Conservation (phyloP, 768 basidiomycete genomes). For the Daedaleopsis nitida region DNA sequence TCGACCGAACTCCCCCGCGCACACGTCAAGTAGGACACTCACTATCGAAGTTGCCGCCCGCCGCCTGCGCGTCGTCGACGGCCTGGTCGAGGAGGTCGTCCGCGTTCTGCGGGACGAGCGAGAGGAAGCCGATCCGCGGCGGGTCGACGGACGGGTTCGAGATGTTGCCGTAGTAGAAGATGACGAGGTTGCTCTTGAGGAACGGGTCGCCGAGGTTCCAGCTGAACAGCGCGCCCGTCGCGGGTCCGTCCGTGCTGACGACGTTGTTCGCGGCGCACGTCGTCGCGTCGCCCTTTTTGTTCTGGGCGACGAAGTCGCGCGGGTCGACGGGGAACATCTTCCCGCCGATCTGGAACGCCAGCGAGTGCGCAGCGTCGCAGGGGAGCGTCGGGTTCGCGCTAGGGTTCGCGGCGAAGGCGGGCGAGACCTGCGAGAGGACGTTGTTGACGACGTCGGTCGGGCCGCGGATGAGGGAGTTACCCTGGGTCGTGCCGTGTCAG, state of each 20-base stretch:
- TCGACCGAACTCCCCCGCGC: not conserved
- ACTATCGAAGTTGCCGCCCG: slow-evolving; percentile 25
- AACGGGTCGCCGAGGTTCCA: slow-evolving; percentile 83
- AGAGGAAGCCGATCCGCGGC: slow-evolving; percentile 71
- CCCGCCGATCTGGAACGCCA: slow-evolving; percentile 72
- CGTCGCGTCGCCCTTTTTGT: slow-evolving; percentile 37
- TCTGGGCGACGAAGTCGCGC: slow-evolving; percentile 63
- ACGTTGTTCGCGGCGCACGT: slow-evolving; percentile 56
- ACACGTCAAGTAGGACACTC: not conserved
- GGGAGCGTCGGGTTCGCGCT: slow-evolving; percentile 41
- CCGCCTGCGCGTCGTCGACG: slow-evolving; percentile 32
- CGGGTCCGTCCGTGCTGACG: slow-evolving; percentile 65
- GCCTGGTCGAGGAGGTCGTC: slow-evolving; percentile 40
- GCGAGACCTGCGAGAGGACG: slow-evolving; percentile 46
- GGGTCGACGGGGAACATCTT: slow-evolving; percentile 75
- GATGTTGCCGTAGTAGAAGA: slow-evolving; percentile 76
- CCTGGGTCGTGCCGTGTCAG: slow-evolving; percentile 40
- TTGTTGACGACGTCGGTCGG: slow-evolving; percentile 61
- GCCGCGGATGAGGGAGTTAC: slow-evolving; percentile 77
- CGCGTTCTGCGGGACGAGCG: slow-evolving; percentile 66
- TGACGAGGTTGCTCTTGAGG: slow-evolving; percentile 73
- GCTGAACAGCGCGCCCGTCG: slow-evolving; percentile 59
- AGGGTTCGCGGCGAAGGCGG: slow-evolving; percentile 24
- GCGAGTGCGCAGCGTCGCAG: slow-evolving; percentile 60
- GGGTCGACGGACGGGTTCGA: slow-evolving; percentile 67